These are phyloP conservation scores for Ceratocystis eucalypticola DNA, from an alignment of 2,329 filamentous ascomycete genomes.

Conservation along the genomic window DNA sequence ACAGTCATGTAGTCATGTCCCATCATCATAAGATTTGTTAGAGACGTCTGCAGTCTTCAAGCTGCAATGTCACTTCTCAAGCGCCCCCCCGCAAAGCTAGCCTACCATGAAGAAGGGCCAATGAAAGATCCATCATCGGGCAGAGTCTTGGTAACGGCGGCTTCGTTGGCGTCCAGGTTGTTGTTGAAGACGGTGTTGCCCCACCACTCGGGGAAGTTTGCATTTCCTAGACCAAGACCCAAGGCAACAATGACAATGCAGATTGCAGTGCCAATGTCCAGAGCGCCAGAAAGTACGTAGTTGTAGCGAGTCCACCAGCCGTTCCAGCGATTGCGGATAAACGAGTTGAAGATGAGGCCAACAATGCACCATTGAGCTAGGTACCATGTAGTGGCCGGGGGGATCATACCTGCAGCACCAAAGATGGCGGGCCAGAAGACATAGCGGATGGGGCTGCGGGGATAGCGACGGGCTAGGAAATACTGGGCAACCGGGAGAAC, in stretches of 20 bases:
- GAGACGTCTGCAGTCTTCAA: not conserved
- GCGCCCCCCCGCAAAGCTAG: not conserved
- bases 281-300: slow-evolving; percentile 44
- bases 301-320: slow-evolving; percentile 50
- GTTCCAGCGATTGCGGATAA: slow-evolving; percentile 35
- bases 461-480: slow-evolving; percentile 34
- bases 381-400: slow-evolving; percentile 43
- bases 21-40: too few relatives aligned
- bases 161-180: slow-evolving; percentile 25
- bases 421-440: slow-evolving; percentile 42
- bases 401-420: slow-evolving; percentile 36
- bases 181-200: slow-evolving; percentile 30
- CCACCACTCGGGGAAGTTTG: slow-evolving; percentile 38
- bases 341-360: slow-evolving; percentile 42
- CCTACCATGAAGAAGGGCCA: slow-evolving; percentile 24
- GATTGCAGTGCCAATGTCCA: slow-evolving; percentile 46
- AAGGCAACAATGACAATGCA: slow-evolving; percentile 40
- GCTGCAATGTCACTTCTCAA: not conserved
- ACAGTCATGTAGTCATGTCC: too few relatives aligned
- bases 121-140: slow-evolving; percentile 24
- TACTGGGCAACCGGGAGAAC: slow-evolving; percentile 37
- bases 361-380: slow-evolving; percentile 42
- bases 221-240: slow-evolving; percentile 33
- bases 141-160: slow-evolving; percentile 25
- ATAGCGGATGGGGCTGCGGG: slow-evolving; percentile 34